Conservation (phyloP, 495 filamentous ascomycete species). For the Talaromyces stipitatus region DNA sequence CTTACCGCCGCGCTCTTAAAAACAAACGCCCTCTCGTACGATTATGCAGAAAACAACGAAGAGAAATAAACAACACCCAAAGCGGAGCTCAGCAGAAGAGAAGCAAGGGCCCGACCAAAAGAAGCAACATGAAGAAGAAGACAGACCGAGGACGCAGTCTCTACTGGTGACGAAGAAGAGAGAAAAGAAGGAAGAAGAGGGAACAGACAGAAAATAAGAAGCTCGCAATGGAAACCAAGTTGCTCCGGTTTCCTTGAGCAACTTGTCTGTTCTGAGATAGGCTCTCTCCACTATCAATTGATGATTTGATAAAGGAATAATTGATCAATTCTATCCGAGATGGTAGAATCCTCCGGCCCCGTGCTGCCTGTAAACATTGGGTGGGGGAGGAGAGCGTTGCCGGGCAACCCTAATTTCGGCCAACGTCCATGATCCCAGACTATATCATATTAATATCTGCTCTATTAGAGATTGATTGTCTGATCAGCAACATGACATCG, state of each 20-base stretch:
- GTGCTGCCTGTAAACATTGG: not conserved
- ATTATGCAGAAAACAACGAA: constrained; percentile 2
- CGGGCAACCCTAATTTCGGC: not conserved
- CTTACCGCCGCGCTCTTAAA: not conserved
- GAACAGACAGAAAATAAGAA: constrained; percentile 15
- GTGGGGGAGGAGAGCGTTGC: not conserved
- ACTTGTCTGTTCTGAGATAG: not conserved
- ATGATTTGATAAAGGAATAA: too few relatives aligned
- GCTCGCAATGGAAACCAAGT: constrained; percentile 7
- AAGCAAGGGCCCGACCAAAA: constrained; percentile 7
- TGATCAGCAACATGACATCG: not conserved
- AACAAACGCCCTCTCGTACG: not conserved
- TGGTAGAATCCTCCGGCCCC: not conserved
- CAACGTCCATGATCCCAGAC: not conserved
- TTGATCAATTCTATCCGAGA: too few relatives aligned
- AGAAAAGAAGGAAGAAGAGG: constrained; percentile 16
- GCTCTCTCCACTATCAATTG: not conserved
- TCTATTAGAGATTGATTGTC: not conserved
- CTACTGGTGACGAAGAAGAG: constrained; percentile 7
- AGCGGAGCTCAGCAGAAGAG: constrained; percentile 7
- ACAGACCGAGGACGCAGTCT: constrained; percentile 14
- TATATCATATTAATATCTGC: not conserved
- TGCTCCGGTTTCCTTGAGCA: not conserved
- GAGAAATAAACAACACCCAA: not conserved
- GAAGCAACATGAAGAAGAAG: constrained; percentile 14